Percentiles rank a stretch among this genome's conserved stretches.
Evolutionary conservation across 495 filamentous ascomycete species (phyloP).

Genomic region (Lepraria neglecta): DNA sequence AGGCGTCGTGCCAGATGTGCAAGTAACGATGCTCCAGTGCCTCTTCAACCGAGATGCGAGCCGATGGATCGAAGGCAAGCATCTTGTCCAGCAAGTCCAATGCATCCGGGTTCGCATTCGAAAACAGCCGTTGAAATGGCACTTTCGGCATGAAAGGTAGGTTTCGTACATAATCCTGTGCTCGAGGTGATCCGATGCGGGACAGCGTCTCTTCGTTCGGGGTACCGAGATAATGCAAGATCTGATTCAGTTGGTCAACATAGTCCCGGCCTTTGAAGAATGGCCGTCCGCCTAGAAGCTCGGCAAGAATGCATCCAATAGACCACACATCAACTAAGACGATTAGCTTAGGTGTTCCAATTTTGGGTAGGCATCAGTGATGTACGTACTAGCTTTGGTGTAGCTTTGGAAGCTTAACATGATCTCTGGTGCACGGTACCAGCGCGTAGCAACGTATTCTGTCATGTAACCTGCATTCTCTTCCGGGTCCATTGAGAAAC

Average conservation of each 20-base stretch:
- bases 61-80: conserved; percentile 92
- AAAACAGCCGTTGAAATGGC: conserved; percentile 80
- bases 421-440: conserved; percentile 98
- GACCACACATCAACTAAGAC: conserved; percentile 94
- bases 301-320: conserved; percentile 94
- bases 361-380: not conserved
- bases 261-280: conserved; percentile 99
- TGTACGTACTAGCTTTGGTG: conserved; percentile 89
- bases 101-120: conserved; percentile 91
- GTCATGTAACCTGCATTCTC: conserved; percentile 99
- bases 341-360: not conserved
- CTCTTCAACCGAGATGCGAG: conserved; percentile 84
- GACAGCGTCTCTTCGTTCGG: conserved; percentile 91
- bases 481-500: conserved; percentile 93
- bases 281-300: conserved; percentile 89
- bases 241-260: conserved; percentile 98
- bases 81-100: conserved; percentile 91
- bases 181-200: conserved; percentile 90
- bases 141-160: conserved; percentile 94
- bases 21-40: conserved; percentile 95
- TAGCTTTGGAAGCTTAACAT: conserved; percentile 99
- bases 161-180: conserved; percentile 98
- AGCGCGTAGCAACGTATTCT: conserved; percentile 96
- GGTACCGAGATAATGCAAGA: conserved; percentile 94
- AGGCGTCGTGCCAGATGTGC: conserved; percentile 95